Percentiles rank a stretch among this genome's conserved stretches.
These are phyloP conservation scores for Ogataea kodamae DNA, from an alignment of 805 yeast species.

Conservation along the genomic window DNA sequence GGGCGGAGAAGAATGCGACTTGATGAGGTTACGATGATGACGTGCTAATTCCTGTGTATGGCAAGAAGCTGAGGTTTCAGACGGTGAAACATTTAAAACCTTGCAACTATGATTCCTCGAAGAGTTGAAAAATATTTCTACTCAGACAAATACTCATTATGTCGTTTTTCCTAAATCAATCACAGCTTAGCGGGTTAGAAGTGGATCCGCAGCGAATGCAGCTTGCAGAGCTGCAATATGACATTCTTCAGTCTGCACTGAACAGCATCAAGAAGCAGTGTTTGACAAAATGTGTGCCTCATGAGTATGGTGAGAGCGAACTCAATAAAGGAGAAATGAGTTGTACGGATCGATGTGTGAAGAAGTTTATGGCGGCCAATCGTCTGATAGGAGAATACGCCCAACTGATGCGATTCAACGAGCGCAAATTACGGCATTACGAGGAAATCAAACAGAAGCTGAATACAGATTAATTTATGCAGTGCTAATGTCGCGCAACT, in stretches of 20 bases:
- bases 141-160: no score
- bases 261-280: constrained; percentile 57
- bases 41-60: no score
- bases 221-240: constrained; percentile 64
- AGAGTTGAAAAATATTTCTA: constrained; percentile 9
- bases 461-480: constrained; percentile 15
- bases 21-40: no score
- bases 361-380: constrained; percentile 76
- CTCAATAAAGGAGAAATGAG: constrained; percentile 77
- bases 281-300: constrained; percentile 73
- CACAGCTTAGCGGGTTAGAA: constrained; percentile 40
- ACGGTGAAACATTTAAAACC: no score
- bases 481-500: constrained; percentile 16
- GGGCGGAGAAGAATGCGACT: no score
- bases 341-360: constrained; percentile 84
- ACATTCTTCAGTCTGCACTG: constrained; percentile 53
- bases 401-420: constrained; percentile 42
- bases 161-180: constrained; percentile 60
- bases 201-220: constrained; percentile 59
- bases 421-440: constrained; percentile 36
- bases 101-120: constrained; percentile 1
- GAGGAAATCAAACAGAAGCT: constrained; percentile 23
- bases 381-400: constrained; percentile 53
- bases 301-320: constrained; percentile 82
- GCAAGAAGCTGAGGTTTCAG: no score